Conservation (phyloP, 2,329 filamentous ascomycete genomes). For the Xylaria sp. region DNA sequence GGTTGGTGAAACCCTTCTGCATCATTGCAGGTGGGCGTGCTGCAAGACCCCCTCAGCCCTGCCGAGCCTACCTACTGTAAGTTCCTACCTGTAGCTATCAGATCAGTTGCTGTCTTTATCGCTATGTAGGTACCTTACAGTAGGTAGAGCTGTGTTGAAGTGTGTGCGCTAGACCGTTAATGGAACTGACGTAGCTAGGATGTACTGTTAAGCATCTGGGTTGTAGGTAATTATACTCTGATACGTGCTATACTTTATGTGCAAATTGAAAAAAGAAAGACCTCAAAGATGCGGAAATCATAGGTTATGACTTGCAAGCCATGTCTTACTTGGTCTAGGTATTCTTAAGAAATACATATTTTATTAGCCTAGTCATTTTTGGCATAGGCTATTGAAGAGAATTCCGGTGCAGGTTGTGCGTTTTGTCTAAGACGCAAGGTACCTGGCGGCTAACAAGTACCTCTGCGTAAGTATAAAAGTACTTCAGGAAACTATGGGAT, state of each 20-base stretch:
- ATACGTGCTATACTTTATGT: background rate
- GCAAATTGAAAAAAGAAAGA: background rate
- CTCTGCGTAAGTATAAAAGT: background rate
- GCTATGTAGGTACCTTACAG: background rate
- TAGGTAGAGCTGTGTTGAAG: background rate
- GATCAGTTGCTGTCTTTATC: background rate
- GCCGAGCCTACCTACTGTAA: slow-evolving; percentile 5
- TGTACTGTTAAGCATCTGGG: background rate
- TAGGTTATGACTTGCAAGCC: background rate
- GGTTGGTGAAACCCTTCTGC: slow-evolving; percentile 7
- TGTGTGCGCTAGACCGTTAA: background rate
- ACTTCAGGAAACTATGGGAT: background rate
- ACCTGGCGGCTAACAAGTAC: background rate
- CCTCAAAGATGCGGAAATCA: background rate
- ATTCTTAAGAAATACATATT: background rate
- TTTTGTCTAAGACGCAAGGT: background rate
- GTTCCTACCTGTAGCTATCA: no score
- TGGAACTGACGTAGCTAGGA: background rate
- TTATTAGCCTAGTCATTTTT: background rate
- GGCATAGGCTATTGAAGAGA: background rate
- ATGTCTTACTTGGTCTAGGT: background rate
- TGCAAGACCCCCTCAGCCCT: slow-evolving; percentile 24
- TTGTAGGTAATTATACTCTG: background rate
- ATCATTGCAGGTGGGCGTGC: slow-evolving; percentile 3
- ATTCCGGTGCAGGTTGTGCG: background rate